Percentiles rank a stretch among this genome's conserved stretches.
phyloP scores from a whole-genome alignment of 257 asterid genomes.

The Nyctanthes arbortristis region DNA sequence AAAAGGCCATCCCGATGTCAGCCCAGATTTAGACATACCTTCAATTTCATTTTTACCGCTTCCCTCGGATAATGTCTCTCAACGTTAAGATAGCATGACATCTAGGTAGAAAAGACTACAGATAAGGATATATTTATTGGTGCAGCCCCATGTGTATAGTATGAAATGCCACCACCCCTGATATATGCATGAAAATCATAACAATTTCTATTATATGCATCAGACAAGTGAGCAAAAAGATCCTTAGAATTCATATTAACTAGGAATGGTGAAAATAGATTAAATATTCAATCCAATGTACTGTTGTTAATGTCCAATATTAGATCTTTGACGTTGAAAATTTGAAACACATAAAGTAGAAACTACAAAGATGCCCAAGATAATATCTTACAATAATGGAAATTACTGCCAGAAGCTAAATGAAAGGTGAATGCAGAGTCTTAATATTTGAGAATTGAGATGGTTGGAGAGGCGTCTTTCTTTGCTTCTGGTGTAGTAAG shows the following conservation, averaged over 20 bases:
- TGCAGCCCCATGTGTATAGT: slow-evolving; percentile 97
- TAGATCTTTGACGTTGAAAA: no score
- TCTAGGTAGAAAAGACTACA: background rate
- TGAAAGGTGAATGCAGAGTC: slow-evolving; percentile 42
- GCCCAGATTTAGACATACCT: slow-evolving; percentile 73
- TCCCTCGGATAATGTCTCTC: slow-evolving; percentile 82
- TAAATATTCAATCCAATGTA: slow-evolving; percentile 14
- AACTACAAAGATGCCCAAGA: no score
- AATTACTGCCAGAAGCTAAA: no score
- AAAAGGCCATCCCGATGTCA: slow-evolving; percentile 97
- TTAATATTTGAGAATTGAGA: slow-evolving; percentile 82
- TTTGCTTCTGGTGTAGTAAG: slow-evolving; percentile 83
- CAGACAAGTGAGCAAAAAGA: background rate
- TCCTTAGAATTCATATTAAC: background rate
- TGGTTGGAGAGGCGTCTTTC: slow-evolving; percentile 83
- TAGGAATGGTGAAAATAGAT: no score
- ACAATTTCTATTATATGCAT: slow-evolving; percentile 3
- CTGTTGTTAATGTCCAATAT: no score
- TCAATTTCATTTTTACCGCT: slow-evolving; percentile 96
- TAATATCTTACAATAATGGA: no score
- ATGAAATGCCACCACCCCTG: slow-evolving; percentile 99
- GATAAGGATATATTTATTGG: slow-evolving; percentile 58
- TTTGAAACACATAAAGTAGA: no score
- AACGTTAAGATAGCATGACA: slow-evolving; percentile 29
- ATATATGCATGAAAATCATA: slow-evolving; percentile 25